These are phyloP conservation scores for Zea mays DNA, from an alignment of 176 grass and related monocot genomes.

Conservation along the genomic window Zm-B73-REFERENCE-NAM-5.0 NC_050100.1:162305001-162305500, in stretches of 20 bases:
- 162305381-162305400: neutral
- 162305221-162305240: neutral
- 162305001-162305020: slow-evolving; percentile 64
- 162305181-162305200: neutral
- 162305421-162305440: neutral
- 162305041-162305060: slow-evolving; percentile 82
- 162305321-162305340: neutral
- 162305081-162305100: slow-evolving; percentile 28
- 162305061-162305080: slow-evolving; percentile 75
- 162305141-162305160: neutral
- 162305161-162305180: neutral
- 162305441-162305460: neutral
- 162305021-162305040: slow-evolving; percentile 74
- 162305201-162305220: neutral
- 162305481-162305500: neutral
- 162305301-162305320: neutral
- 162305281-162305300: neutral
- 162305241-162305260: neutral
- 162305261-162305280: neutral
- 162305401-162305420: neutral
- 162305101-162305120: neutral
- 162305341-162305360: neutral
- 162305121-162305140: slow-evolving; percentile 1
- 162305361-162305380: neutral
- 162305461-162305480: neutral